Conservation (phyloP, 306 rosid genomes). For the Vicia faba region DNA sequence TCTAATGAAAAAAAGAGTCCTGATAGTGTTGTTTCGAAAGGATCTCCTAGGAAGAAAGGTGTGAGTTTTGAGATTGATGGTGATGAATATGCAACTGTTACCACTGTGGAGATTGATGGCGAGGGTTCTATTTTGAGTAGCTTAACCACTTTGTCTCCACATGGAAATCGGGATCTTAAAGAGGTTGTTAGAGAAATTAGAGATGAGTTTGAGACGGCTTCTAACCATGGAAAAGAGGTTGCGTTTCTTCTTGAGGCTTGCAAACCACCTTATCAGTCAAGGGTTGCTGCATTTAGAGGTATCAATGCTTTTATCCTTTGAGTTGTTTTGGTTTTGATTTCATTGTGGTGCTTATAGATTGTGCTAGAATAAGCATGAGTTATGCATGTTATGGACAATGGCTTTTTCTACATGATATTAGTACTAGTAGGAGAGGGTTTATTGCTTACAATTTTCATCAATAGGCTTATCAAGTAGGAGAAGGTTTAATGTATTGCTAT, state of each 20-base stretch:
- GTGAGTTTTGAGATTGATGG: conserved; percentile 68
- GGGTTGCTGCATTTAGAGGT: conserved; percentile 72
- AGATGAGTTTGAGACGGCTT: conserved; percentile 86
- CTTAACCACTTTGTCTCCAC: conserved; percentile 67
- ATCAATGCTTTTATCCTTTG: neutral
- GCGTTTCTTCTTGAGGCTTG: conserved; percentile 89
- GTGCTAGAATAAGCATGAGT: conserved; percentile 21
- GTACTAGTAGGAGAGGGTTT: neutral
- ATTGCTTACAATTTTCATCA: conserved; percentile 5
- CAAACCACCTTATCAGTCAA: conserved; percentile 76
- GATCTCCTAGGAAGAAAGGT: conserved; percentile 63
- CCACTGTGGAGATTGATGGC: conserved; percentile 48
- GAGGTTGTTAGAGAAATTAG: conserved; percentile 90
- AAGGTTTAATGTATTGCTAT: conserved; percentile 25
- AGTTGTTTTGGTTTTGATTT: conserved; percentile 3
- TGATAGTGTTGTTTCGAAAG: conserved; percentile 54
- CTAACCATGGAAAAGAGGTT: conserved; percentile 80
- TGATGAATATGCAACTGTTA: conserved; percentile 49
- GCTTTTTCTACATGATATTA: too few species aligned
- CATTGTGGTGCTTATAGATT: neutral
- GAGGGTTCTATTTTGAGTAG: conserved; percentile 82
- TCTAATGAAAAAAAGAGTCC: conserved; percentile 63
- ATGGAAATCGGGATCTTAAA: conserved; percentile 71
- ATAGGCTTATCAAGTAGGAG: neutral
- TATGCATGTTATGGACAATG: conserved; percentile 9